These are phyloP conservation scores for Sclerotinia trifoliorum DNA, from an alignment of 2,329 filamentous ascomycete genomes.

Conservation along the genomic window DNA sequence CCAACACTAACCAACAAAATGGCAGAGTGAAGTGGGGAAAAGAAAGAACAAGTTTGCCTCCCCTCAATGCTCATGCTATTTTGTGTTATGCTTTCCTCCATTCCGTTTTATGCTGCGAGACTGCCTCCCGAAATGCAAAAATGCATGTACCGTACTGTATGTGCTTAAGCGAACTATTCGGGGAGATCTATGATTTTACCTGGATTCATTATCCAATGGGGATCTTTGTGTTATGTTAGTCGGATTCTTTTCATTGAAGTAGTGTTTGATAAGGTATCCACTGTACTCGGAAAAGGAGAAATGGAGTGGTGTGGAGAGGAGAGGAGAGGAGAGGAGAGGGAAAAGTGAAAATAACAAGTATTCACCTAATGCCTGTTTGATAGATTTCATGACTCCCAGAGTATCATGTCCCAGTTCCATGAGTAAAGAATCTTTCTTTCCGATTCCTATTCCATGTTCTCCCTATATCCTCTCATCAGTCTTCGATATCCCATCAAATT, in stretches of 20 bases:
- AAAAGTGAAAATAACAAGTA: neutral
- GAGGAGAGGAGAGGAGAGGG: neutral
- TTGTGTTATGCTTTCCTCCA: neutral
- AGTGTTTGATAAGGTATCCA: too few species aligned
- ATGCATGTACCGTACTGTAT: neutral
- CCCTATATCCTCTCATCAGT: constrained; percentile 46
- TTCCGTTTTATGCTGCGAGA: neutral
- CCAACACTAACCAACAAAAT: neutral
- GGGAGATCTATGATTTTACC: constrained; percentile 82
- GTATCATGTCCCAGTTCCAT: constrained; percentile 80
- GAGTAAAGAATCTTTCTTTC: constrained; percentile 77
- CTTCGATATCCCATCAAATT: neutral
- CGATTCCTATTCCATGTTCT: constrained; percentile 82
- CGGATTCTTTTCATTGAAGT: neutral
- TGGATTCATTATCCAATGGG: constrained; percentile 85
- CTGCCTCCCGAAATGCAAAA: neutral
- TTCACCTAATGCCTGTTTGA: constrained; percentile 66
- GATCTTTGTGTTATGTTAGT: constrained; percentile 50
- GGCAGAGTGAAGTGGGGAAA: too few species aligned
- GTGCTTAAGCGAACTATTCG: neutral
- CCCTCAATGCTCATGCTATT: neutral
- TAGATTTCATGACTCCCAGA: constrained; percentile 76
- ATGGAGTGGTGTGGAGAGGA: neutral
- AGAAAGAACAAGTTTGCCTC: neutral
- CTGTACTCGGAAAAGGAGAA: neutral